These are phyloP conservation scores for Huntiella savannae DNA, from an alignment of 2,329 filamentous ascomycete species.

Conservation along the genomic window DNA sequence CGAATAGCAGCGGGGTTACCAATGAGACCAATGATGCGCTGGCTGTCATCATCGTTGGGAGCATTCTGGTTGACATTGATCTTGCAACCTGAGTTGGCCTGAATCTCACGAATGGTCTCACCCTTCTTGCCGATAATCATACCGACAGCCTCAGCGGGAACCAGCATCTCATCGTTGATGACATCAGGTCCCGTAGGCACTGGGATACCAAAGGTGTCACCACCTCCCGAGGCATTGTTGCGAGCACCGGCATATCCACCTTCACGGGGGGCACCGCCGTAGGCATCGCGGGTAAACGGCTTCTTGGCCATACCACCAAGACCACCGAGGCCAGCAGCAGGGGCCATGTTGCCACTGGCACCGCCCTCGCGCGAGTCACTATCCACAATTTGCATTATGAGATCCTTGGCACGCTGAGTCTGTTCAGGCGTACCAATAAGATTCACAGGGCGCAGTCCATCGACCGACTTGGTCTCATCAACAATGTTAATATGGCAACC, in stretches of 20 bases:
- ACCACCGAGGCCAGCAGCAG: constrained; percentile 16
- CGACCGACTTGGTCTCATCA: constrained; percentile 79
- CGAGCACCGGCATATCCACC: constrained; percentile 14
- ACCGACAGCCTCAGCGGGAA: constrained; percentile 78
- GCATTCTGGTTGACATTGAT: constrained; percentile 79
- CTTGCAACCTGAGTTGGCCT: constrained; percentile 72
- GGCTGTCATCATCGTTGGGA: constrained; percentile 43
- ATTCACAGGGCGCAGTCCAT: constrained; percentile 76
- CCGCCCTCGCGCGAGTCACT: constrained; percentile 54
- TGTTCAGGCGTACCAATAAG: constrained; percentile 63
- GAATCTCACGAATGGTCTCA: constrained; percentile 89
- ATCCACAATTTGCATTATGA: constrained; percentile 87
- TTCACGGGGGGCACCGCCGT: constrained; percentile 5
- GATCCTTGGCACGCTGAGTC: constrained; percentile 59
- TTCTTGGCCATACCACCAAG: constrained; percentile 15
- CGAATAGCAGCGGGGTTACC: constrained; percentile 60
- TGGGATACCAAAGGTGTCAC: constrained; percentile 13
- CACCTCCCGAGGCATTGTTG: constrained; percentile 16
- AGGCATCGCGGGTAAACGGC: constrained; percentile 8
- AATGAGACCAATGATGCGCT: constrained; percentile 73
- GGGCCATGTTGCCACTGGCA: constrained; percentile 14
- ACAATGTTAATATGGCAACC: constrained; percentile 95
- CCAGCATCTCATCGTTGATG: constrained; percentile 63
- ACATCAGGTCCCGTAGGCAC: constrained; percentile 33
- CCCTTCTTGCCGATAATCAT: constrained; percentile 95